These are phyloP conservation scores for Mrakiaceae sp. DNA, from an alignment of 1,284 basidiomycete species.

Conservation along the genomic window DNA sequence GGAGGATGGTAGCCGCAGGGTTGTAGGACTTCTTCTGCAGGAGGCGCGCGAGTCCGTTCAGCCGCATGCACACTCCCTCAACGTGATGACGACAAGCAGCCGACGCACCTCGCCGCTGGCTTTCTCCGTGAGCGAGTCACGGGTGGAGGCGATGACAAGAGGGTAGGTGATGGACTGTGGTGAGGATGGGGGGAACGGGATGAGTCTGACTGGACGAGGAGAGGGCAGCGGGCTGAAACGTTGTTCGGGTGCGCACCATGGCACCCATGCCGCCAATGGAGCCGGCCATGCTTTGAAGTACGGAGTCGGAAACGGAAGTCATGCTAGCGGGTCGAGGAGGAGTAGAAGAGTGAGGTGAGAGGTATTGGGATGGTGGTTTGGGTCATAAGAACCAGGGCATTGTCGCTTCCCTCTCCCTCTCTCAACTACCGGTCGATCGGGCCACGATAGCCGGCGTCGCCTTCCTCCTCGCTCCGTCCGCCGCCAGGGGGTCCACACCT, in stretches of 20 bases:
- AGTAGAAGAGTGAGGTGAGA: neutral
- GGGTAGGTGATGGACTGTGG: constrained; percentile 44
- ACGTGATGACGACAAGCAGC: too few relatives aligned
- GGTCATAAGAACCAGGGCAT: too few relatives aligned
- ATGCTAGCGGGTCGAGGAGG: neutral
- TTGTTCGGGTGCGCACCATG: constrained; percentile 51
- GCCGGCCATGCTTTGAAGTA: constrained; percentile 73
- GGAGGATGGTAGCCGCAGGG: constrained; percentile 41
- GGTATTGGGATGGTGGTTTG: too few relatives aligned
- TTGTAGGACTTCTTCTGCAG: neutral
- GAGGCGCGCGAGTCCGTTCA: neutral
- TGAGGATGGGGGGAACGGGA: neutral
- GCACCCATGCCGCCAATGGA: constrained; percentile 82
- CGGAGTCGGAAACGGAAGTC: neutral
- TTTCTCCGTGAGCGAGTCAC: constrained; percentile 73
- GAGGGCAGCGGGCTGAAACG: constrained; percentile 12
- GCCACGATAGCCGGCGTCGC: too few relatives aligned
- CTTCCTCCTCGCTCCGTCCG: too few relatives aligned
- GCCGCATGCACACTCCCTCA: neutral
- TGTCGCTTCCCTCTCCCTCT: too few relatives aligned
- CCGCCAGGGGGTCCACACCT: too few relatives aligned
- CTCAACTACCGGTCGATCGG: too few relatives aligned
- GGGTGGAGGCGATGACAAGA: constrained; percentile 80
- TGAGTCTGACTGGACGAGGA: constrained; percentile 6
- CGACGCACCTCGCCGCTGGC: neutral